Percentiles rank a stretch among this genome's conserved stretches.
Evolutionary conservation across 192 early-diverging fungal genomes (phyloP).

Genomic region (Podila epicladia): DNA sequence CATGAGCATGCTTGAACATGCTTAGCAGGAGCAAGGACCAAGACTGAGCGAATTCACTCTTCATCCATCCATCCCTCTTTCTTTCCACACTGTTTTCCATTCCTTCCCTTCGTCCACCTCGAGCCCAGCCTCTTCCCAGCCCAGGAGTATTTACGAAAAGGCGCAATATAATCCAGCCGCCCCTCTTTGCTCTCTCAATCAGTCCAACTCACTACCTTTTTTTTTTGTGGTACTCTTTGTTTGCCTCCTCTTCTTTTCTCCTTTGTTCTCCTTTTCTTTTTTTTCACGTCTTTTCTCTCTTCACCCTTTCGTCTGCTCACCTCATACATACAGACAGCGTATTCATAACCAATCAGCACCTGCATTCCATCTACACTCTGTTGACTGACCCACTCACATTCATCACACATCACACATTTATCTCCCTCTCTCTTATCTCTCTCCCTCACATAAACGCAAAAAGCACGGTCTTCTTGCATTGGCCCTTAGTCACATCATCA

Average conservation of each 20-base stretch:
- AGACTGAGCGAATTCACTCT: no score
- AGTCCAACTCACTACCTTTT: neutral
- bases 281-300: neutral
- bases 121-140: no score
- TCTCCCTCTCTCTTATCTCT: neutral
- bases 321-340: neutral
- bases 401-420: neutral
- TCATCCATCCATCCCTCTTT: neutral
- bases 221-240: conserved; percentile 1
- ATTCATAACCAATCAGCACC: no score
- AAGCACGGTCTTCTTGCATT: neutral
- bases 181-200: conserved; percentile 5
- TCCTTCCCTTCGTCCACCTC: neutral
- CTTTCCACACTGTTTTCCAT: neutral
- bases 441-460: neutral
- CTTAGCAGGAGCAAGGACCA: neutral
- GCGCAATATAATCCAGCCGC: neutral
- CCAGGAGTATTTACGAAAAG: no score
- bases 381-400: neutral
- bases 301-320: neutral
- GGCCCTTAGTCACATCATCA: no score
- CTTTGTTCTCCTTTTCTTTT: neutral
- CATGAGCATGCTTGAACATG: neutral
- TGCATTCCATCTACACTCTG: neutral
- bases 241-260: neutral